A percentile compares a stretch with the other conserved stretches of the same genome.
Conservation (phyloP, 148 eudicot species). For the Bassia scoparia region DNA sequence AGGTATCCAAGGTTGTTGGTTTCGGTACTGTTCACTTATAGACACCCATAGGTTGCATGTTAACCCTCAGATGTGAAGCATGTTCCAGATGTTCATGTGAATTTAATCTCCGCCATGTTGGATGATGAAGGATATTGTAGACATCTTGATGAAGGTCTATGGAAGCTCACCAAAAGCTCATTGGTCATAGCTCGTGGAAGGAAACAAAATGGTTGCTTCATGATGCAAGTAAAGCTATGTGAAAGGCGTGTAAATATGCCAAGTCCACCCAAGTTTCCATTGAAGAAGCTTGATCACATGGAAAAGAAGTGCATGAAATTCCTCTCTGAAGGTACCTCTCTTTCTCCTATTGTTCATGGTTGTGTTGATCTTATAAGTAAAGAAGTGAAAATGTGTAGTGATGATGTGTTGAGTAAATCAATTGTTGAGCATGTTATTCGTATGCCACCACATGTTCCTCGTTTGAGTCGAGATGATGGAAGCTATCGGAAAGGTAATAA, state of each 20-base stretch:
- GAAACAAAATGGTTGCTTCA: neutral
- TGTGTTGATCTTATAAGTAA: neutral
- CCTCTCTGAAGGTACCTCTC: neutral
- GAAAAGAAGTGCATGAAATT: neutral
- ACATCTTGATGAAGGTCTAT: neutral
- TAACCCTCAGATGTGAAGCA: neutral
- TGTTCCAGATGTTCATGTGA: neutral
- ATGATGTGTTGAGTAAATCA: neutral
- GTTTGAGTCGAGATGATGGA: neutral
- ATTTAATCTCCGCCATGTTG: neutral
- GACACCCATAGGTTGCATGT: neutral
- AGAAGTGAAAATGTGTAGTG: neutral
- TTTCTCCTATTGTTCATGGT: no score
- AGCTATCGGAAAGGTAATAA: neutral
- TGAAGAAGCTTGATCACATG: constrained; percentile 8
- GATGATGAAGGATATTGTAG: neutral
- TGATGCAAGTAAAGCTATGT: neutral
- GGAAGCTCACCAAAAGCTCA: neutral
- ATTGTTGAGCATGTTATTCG: neutral
- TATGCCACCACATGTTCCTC: neutral
- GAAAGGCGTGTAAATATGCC: neutral
- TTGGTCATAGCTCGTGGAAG: neutral
- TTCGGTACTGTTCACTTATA: neutral
- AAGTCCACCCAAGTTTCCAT: neutral
- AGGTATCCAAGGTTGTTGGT: no score